Conservation (phyloP, 1,139 yeast species). For the Blastobotrys buckinghamii region DNA sequence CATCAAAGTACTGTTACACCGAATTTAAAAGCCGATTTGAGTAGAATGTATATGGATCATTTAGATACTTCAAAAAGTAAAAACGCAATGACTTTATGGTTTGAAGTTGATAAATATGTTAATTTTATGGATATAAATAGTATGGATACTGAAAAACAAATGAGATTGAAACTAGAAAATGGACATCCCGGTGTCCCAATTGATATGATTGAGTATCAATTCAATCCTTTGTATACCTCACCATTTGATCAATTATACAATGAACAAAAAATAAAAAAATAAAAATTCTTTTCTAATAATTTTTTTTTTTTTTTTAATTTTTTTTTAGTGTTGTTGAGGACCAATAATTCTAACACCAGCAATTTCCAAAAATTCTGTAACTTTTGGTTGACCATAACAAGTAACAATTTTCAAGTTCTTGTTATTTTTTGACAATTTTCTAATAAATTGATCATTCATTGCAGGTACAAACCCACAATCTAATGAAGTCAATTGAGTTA, state of each 20-base stretch:
- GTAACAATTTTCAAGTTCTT: conserved; percentile 60
- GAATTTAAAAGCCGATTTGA: conserved; percentile 25
- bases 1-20: conserved; percentile 28
- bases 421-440: conserved; percentile 49
- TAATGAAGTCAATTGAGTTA: conserved; percentile 45
- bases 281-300: too few relatives aligned
- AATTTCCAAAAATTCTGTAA: conserved; percentile 41
- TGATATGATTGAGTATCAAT: conserved; percentile 19
- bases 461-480: conserved; percentile 75
- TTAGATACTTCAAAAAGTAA: conserved; percentile 25
- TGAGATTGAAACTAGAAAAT: conserved; percentile 24
- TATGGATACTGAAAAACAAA: conserved; percentile 13
- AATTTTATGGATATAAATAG: neutral
- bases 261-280: conserved; percentile 5
- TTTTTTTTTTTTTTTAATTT: too few relatives aligned
- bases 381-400: conserved; percentile 70
- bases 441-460: conserved; percentile 59
- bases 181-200: conserved; percentile 32
- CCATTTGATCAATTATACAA: conserved; percentile 5
- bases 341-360: conserved; percentile 9
- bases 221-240: neutral
- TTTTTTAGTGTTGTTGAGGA: conserved; percentile 6
- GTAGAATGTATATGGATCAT: conserved; percentile 27
- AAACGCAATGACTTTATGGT: conserved; percentile 24
- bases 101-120: conserved; percentile 28